Conservation (phyloP, 768 basidiomycete species). For the Suillus occidentalis region DNA sequence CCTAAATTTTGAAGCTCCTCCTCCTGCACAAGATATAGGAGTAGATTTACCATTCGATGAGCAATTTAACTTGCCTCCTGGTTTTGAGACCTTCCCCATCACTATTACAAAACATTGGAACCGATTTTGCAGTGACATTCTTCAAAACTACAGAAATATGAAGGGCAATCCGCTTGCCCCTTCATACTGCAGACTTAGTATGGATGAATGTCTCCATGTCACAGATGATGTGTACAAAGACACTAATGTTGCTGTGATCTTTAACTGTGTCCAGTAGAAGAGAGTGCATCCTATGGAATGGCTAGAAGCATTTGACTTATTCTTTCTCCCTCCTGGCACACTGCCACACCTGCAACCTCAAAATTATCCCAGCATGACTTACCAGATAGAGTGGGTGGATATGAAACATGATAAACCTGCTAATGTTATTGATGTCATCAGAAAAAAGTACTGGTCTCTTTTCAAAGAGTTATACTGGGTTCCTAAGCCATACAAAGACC, state of each 20-base stretch:
- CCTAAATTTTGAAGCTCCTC: neutral
- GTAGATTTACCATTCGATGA: neutral
- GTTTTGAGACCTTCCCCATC: neutral
- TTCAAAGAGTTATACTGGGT: neutral
- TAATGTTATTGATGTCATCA: neutral
- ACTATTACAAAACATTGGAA: neutral
- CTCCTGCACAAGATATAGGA: neutral
- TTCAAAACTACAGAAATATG: slow-evolving; percentile 2
- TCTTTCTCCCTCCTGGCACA: neutral
- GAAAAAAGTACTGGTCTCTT: neutral
- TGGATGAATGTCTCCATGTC: neutral
- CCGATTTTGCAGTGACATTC: neutral
- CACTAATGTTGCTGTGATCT: neutral
- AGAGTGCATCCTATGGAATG: neutral
- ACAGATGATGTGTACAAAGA: neutral
- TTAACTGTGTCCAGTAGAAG: neutral
- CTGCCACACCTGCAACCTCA: too few species aligned
- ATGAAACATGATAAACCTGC: neutral
- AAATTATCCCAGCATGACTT: too few species aligned
- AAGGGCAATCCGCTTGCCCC: neutral
- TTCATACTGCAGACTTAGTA: neutral
- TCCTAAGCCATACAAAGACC: neutral
- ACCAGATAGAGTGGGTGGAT: neutral
- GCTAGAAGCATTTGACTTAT: neutral
- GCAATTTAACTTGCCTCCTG: neutral